phyloP scores from a whole-genome alignment of 306 rosid genomes.

The Sophora flavescens region DNA sequence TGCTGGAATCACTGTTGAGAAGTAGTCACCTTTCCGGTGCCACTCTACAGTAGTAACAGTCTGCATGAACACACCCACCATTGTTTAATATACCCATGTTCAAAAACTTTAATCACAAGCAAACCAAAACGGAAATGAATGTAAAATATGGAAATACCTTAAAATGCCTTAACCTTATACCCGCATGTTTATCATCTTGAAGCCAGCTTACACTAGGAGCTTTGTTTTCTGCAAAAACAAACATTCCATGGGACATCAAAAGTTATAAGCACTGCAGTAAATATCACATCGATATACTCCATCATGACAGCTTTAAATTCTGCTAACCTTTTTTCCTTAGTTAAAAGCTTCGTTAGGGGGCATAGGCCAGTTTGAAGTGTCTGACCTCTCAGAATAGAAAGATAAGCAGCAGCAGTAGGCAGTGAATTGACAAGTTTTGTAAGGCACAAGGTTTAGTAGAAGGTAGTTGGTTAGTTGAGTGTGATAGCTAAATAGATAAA shows the following conservation, averaged over 20 bases:
- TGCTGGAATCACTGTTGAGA: slow-evolving; percentile 89
- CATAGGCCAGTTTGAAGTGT: slow-evolving; percentile 25
- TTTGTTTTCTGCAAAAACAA: slow-evolving; percentile 46
- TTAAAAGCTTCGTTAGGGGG: slow-evolving; percentile 8
- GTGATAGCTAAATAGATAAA: too few relatives aligned
- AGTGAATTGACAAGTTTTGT: not conserved
- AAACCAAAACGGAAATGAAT: slow-evolving; percentile 28
- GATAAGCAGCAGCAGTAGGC: not conserved
- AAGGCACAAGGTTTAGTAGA: too few relatives aligned
- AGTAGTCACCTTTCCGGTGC: slow-evolving; percentile 97
- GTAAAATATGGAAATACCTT: slow-evolving; percentile 68
- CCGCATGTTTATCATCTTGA: slow-evolving; percentile 72
- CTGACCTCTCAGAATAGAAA: not conserved
- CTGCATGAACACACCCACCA: slow-evolving; percentile 59
- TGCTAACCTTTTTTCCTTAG: not conserved
- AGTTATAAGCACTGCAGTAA: not conserved
- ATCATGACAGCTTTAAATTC: slow-evolving; percentile 29
- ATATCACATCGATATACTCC: slow-evolving; percentile 4
- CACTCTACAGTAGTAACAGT: slow-evolving; percentile 85
- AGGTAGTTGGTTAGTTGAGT: too few relatives aligned
- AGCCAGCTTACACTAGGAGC: slow-evolving; percentile 75
- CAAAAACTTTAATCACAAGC: slow-evolving; percentile 20
- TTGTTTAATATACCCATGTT: slow-evolving; percentile 33
- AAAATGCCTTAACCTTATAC: slow-evolving; percentile 79
- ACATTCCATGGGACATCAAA: slow-evolving; percentile 24